phyloP scores from a whole-genome alignment of 805 yeast species.

The Hagleromyces aurorensis region DNA sequence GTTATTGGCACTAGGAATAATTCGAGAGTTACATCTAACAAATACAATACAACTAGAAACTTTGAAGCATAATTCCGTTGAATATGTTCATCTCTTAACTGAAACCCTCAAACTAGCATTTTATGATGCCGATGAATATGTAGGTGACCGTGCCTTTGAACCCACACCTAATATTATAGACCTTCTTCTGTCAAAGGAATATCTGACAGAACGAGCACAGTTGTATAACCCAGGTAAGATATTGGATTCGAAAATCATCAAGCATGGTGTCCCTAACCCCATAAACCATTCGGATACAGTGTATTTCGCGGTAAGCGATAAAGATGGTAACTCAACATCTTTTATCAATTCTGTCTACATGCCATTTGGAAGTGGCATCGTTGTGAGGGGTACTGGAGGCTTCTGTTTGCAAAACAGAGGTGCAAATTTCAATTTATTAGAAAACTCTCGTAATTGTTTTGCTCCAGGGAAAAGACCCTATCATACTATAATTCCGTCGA shows the following conservation, averaged over 20 bases:
- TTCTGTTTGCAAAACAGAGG: slow-evolving; percentile 73
- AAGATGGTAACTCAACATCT: slow-evolving; percentile 71
- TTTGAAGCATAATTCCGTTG: slow-evolving; percentile 57
- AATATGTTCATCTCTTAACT: slow-evolving; percentile 59
- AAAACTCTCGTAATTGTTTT: slow-evolving; percentile 48
- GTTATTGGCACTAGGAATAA: slow-evolving; percentile 57
- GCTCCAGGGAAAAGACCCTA: slow-evolving; percentile 69
- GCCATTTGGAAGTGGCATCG: slow-evolving; percentile 61
- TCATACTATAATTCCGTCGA: slow-evolving; percentile 78
- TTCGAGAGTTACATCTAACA: slow-evolving; percentile 43
- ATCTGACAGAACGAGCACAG: slow-evolving; percentile 43
- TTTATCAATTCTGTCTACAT: slow-evolving; percentile 70
- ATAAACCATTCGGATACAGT: slow-evolving; percentile 61
- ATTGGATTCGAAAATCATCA: slow-evolving; percentile 35
- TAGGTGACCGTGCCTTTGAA: slow-evolving; percentile 45
- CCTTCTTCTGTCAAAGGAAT: slow-evolving; percentile 40
- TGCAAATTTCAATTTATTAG: slow-evolving; percentile 57
- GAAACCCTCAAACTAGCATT: slow-evolving; percentile 68
- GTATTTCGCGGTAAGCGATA: slow-evolving; percentile 56
- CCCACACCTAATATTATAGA: slow-evolving; percentile 31
- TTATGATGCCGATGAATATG: slow-evolving; percentile 66
- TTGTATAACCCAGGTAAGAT: slow-evolving; percentile 37
- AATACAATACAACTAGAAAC: slow-evolving; percentile 37
- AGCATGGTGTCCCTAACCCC: slow-evolving; percentile 51
- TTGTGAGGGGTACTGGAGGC: slow-evolving; percentile 42